Conservation (phyloP, 225 moss, liverwort and hornwort species). For the Straminergon stramineum region DNA sequence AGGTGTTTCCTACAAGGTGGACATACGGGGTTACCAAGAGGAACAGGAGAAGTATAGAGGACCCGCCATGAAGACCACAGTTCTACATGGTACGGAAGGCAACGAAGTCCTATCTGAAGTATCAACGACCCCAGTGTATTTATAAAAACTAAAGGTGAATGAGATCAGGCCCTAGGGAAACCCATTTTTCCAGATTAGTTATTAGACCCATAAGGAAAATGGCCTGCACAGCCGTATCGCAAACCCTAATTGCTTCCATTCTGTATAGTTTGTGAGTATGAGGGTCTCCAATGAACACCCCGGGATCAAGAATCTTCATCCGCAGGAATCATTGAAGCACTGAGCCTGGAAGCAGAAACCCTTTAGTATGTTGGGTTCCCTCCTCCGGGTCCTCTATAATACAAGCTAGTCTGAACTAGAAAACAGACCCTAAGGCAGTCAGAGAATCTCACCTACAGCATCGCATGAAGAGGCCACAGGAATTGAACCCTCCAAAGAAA, state of each 20-base stretch:
- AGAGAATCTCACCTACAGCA: conserved; percentile 13
- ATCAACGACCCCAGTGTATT: background rate
- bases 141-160: background rate
- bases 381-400: background rate
- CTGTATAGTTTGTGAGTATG: background rate
- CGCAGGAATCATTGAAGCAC: background rate
- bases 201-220: background rate
- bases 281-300: background rate
- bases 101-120: background rate
- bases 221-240: background rate
- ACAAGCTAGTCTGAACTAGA: background rate
- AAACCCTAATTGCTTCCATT: background rate
- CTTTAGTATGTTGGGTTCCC: background rate
- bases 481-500: conserved; percentile 20
- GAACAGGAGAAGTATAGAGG: background rate
- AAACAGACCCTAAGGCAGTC: background rate
- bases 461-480: conserved; percentile 28
- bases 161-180: background rate
- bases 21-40: background rate
- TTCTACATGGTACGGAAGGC: background rate
- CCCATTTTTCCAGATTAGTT: background rate
- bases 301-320: background rate
- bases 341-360: background rate
- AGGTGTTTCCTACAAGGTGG: background rate
- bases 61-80: background rate